phyloP scores from a whole-genome alignment of 1,139 yeast species.

The Geotrichum cucujoidarum region DNA sequence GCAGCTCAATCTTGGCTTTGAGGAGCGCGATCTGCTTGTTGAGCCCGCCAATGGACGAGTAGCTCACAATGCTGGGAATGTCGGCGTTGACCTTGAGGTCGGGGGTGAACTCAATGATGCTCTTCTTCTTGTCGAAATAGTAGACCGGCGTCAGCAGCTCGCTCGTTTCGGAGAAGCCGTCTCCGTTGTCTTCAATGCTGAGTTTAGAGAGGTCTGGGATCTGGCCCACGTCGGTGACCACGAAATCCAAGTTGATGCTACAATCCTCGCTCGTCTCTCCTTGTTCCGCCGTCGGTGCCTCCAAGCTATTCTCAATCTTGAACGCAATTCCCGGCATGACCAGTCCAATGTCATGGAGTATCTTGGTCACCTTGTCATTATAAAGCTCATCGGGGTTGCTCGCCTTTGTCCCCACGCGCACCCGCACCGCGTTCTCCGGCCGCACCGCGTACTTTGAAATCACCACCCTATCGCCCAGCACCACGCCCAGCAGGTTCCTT shows the following conservation, averaged over 20 bases:
- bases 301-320: conserved; percentile 5
- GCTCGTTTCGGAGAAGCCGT: conserved; percentile 7
- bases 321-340: conserved; percentile 50
- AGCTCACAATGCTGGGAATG: conserved; percentile 43
- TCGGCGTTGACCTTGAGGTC: conserved; percentile 29
- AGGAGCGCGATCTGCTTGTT: conserved; percentile 55
- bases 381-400: conserved; percentile 24
- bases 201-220: conserved; percentile 28
- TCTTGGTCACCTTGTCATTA: conserved; percentile 21
- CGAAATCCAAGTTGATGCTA: conserved; percentile 24
- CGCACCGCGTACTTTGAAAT: conserved; percentile 45
- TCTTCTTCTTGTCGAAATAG: conserved; percentile 22
- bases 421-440: conserved; percentile 47
- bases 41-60: conserved; percentile 72
- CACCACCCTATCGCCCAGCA: conserved; percentile 68
- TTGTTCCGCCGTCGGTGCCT: neutral
- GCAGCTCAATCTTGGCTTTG: conserved; percentile 68
- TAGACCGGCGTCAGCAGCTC: conserved; percentile 18
- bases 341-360: conserved; percentile 49
- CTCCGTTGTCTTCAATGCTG: conserved; percentile 24
- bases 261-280: conserved; percentile 25
- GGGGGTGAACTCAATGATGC: conserved; percentile 21
- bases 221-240: conserved; percentile 23
- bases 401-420: conserved; percentile 28
- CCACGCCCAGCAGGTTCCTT: conserved; percentile 51